Base-by-base conservation (phyloP, 176 grass and related monocot genomes). In the Oryza rufipogon region DNA sequence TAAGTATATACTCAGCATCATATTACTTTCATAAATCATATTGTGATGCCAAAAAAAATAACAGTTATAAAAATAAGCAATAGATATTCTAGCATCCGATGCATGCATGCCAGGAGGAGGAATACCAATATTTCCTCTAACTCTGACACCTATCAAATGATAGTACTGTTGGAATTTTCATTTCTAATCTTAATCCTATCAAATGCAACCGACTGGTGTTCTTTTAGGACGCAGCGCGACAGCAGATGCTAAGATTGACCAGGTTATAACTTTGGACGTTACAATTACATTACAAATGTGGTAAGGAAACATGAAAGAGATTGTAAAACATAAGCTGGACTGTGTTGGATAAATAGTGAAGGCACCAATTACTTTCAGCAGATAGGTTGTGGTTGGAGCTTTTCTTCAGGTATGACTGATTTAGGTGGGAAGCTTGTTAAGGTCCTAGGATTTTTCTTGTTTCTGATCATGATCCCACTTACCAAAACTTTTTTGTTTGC, bases 11-110 rank as follows among this genome's bases (percentile, higher is more conserved):
- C 26, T 79, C 48, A 28, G 16, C 25, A 58, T 45, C 48, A 44
- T 30, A 25, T 77, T 56, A 82, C 38, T 52, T 66, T 25, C 28
- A 76, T 49, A 30, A 84, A 39, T 42, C 64, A 54, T 67, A 66
- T 76, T 56, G 72, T 68, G 67, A 75, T 39, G 38, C 33, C 60
- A 68, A 25, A 72, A 13, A 19, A 73, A 75, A 7, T 39, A 9
- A 9, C 13, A 39, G 25, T 41, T 66, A 68, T 61, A 46, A 49
- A 63, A 26, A 7, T 28, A 63, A 74, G 9, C 9, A 13, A 45
- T 14, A 6, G 51, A 20, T 41, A 75, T 68, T 49, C 39, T 1
- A 28, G 25, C 33, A 74, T 23, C 41, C 26, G 34, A 36, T 39
- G 20, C 47, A 66, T 16, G 71, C 28, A 9, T 73, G 39, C 42